Evolutionary conservation across 2,329 filamentous ascomycete genomes (phyloP), one percentile per base, ranked within the genome.

Genomic region (Nothophoma quercina): DNA sequence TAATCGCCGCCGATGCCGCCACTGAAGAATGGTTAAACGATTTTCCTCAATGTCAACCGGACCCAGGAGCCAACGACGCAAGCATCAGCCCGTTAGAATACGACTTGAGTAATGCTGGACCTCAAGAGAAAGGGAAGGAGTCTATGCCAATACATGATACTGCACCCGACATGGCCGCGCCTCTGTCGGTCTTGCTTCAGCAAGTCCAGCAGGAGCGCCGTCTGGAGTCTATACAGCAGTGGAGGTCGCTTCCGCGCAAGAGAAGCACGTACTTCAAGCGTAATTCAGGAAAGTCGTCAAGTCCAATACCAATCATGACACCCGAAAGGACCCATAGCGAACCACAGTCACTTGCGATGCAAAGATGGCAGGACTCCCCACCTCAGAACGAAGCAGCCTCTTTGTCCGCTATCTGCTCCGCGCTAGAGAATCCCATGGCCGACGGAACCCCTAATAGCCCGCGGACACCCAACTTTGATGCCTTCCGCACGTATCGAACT

Each of bases 331-430:
- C 4, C 28, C 32, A 47, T 32, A 21, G 22, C 18, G 47, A 30
- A 25, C 32, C 35, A 5, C 63, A 63, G 13, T 62, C 65, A n/a
- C 47, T 65, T 12, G 56, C 85, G 5, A 75, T 88, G 61, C 85
- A 88, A 73, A 77, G 85, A 78, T 88, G 85, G 85, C 81, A 86
- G 63, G 77, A 85, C 60, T 87, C 84, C 48, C 85, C 85, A 26
- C 85, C 85, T 21, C 85, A 87, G 74, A 78, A 87, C 75, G 85
- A 88, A 78, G 82, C 85, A 61, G 85, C 85, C 48, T 78, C 82
- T 6, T 79, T 85, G 34, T 81, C 79, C 32, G 85, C 83, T 74
- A 88, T 88, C 74, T 80, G 80, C 52, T 78, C 83, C 65, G 85
- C 85, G 59, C 75, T 88, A 35, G 74, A 68, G 21, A 52, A 53